phyloP scores from a whole-genome alignment of 192 early-diverging fungal species.

The Borealophlyctis nickersoniae region DNA sequence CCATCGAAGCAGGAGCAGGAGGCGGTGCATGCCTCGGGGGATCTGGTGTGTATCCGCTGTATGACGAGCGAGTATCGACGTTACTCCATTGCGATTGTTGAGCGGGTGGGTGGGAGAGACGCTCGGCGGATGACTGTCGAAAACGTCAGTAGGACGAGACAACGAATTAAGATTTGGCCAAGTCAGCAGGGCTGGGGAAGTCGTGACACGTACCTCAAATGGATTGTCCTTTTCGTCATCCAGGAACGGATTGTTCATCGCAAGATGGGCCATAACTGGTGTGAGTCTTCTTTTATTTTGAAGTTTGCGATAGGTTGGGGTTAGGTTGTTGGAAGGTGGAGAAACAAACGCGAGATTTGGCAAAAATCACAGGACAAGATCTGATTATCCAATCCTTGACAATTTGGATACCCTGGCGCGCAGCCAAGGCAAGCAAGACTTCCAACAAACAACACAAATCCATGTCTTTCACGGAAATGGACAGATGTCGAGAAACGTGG shows the following conservation, averaged over 20 bases:
- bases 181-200: not conserved
- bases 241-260: not conserved
- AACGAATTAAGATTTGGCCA: not conserved
- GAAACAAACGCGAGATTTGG: no score
- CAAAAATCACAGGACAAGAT: no score
- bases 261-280: no score
- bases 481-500: no score
- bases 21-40: not conserved
- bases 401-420: no score
- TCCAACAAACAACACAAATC: no score
- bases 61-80: not conserved
- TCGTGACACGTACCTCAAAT: not conserved
- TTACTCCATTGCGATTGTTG: not conserved
- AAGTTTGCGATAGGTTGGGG: no score
- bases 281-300: no score
- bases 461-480: no score
- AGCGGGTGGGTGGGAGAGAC: not conserved
- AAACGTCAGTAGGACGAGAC: not conserved
- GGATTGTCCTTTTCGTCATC: constrained; percentile 1
- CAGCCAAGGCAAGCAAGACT: no score
- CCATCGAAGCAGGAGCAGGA: not conserved
- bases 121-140: not conserved
- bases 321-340: no score
- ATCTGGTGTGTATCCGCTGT: not conserved
- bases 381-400: no score